Evolutionary conservation across 768 basidiomycete species (phyloP), one percentile per base, ranked within the genome.

Genomic region (Russula foetens): DNA sequence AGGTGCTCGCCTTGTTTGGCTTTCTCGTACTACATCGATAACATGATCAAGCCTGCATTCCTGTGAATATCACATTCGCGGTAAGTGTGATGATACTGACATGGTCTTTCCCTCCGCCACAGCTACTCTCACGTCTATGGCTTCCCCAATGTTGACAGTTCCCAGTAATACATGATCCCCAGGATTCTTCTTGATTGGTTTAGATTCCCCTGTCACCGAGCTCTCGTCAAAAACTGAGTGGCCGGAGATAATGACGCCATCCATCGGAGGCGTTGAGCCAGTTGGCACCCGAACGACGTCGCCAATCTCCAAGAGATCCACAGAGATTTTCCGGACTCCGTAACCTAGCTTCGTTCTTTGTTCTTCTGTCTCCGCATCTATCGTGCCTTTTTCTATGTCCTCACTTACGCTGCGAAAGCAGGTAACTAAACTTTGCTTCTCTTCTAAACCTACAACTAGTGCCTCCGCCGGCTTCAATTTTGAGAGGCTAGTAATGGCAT

Each of bases 121-220:
- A 41, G 83, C 81, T 7, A 93, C 80, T 49, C 75, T 75, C 11
- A 89, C 73, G 56, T 88, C 82, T 3, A 90, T 79, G 3, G 79
- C 75, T 6, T 75, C 72, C 53, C 79, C 74, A 67, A 83, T 79
- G 70, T 93, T 93, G 66, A 86, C 81, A 0, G 92, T 91, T 1
- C 92, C 92, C 1, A 89, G 79, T 67, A 80, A 87, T 24, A 94
- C 80, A 44, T 74, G 74, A 68, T 92, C 90, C 17, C 86, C 86
- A 1, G 68, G 46, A 2, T 60, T 60, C 69, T 94, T 94, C 62
- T 69, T 73, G 29, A 92, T 78, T 0, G 77, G 80, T 45, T 73
- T 75, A 14, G 85, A 83, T 71, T 94, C 92, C 4, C 92, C 92
- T 0, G 92, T 94, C 53, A 94, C 75, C 2, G 88, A 90, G 62